Evolutionary conservation across 768 basidiomycete species (phyloP), one percentile per base, ranked within the genome.

Genomic region (Suillus lakei): DNA sequence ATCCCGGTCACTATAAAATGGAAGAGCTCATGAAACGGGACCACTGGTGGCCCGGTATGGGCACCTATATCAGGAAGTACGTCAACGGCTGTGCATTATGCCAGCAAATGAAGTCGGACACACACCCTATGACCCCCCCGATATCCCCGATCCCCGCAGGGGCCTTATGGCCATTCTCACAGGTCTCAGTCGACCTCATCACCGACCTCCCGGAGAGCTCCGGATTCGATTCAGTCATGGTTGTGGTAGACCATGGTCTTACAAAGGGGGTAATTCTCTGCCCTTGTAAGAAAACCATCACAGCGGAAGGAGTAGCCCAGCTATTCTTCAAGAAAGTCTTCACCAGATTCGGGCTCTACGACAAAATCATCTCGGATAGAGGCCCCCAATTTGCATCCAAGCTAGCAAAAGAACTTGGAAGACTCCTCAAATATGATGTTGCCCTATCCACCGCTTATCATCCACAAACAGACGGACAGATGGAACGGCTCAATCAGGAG

Each of bases 391-490:
- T 79, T 32, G 46, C 67, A 0, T 63, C 75, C 0, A 65, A 66
- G 16, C 69, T 73, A 44, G 71, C 68, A 41, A 34, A 63, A 58
- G 67, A 67, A 4, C 63, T 79, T 0, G 66, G 66, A n/a, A 56
- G 50, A 34, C 34, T 67, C 32, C 65, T 74, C 12, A 70, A 65
- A 16, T 70, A 68, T 7, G 60, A 68, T 62, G 71, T 64, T 0
- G 60, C 67, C 10, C 62, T 84, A 73, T 81, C 79, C 0, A 78
- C 77, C 0, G 67, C 81, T 0, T 83, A 75, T 63, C 82, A 84
- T 62, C 82, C 82, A 3, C 72, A 84, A 63, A 80, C 81, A 0
- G 80, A 83, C 64, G 80, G 81, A 0, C 66, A 74, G 0, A 81
- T 78, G 0, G 81, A 83, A 26, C 39, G n/a, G 1, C 8, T 60